A percentile compares a stretch with the other conserved stretches of the same genome.
Evolutionary conservation across 2,329 filamentous ascomycete genomes (phyloP).

Genomic region (Neofusicoccum parvum): DNA sequence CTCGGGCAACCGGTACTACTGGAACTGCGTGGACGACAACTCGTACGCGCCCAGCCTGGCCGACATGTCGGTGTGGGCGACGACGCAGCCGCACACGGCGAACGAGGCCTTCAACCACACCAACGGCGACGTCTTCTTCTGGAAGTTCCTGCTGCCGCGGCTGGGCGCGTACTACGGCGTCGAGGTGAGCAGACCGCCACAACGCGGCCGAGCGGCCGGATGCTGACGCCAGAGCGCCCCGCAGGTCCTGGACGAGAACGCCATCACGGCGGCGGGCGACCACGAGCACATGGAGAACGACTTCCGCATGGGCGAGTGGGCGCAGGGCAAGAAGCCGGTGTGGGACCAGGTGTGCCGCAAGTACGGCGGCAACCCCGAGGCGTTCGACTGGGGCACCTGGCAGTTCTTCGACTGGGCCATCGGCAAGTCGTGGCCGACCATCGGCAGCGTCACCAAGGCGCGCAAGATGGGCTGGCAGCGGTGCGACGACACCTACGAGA

Average conservation of each 20-base stretch:
- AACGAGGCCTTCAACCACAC: conserved; percentile 47
- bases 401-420: background rate
- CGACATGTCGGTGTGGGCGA: background rate
- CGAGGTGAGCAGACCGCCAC: conserved; percentile 16
- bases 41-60: too few species aligned
- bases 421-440: background rate
- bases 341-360: too few species aligned
- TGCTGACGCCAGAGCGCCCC: background rate
- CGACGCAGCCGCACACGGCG: conserved; percentile 22
- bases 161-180: conserved; percentile 40
- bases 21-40: too few species aligned
- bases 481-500: background rate
- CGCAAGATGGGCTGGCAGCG: background rate
- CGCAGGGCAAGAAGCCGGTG: too few species aligned
- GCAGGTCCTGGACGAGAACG: background rate
- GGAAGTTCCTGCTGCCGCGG: conserved; percentile 46
- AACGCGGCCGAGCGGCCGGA: background rate
- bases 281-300: too few species aligned
- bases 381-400: too few species aligned
- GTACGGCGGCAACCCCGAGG: too few species aligned
- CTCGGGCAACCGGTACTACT: too few species aligned
- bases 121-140: conserved; percentile 44
- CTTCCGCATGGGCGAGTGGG: too few species aligned
- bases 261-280: too few species aligned
- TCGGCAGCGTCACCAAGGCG: background rate